Base-by-base conservation (phyloP, 768 basidiomycete genomes). In the Leucosporidium scottii region DNA sequence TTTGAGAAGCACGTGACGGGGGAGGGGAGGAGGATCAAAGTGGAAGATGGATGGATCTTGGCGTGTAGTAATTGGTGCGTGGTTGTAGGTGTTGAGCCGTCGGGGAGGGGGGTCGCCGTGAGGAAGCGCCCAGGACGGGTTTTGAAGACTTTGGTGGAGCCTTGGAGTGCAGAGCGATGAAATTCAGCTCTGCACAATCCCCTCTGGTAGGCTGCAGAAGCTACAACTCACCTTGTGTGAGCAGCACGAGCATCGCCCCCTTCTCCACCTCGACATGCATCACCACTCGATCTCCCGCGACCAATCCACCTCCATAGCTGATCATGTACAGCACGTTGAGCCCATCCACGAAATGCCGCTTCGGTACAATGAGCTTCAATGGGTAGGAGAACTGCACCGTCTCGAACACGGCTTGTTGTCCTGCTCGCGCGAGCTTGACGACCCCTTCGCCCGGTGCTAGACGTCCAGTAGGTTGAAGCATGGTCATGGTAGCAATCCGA, bases 121-220 rank as follows among this genome's bases (percentile, higher is more conserved):
- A 71, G 80, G 48, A 86, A 82, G 66, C 82, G 81, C n/a, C 84
- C 85, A 12, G 81, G 78, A 28, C 92, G 85, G 25, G 82, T 80
- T 78, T 92, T 93, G 82, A 94, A 98, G 25, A 98, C 88, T 77
- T 98, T 98, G 15, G 93, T 98, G 6, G 88, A 90, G 39, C 91
- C 91, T n/a, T 93, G 73, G 44, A 30, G 13, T 59, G 4, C 8
- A 28, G 28, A n/a, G 34, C 18, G 6, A 56, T 39, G 9, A 27
- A 18, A 4, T 28, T 44, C 6, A 62, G 15, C 30, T 6, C 3
- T 44, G 3, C 8, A 44, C 15, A 12, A 15, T 13, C 13, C 6
- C 49, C 1, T 30, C 30, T 15, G 25, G 27, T 27, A 31, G 23
- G 17, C 5, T 31, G 39, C 23, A 28, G 47, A 12, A 15, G 48